Evolutionary conservation across 148 eudicot genomes (phyloP), one percentile per base, ranked within the genome.

Genomic region (Bassia scoparia): DNA sequence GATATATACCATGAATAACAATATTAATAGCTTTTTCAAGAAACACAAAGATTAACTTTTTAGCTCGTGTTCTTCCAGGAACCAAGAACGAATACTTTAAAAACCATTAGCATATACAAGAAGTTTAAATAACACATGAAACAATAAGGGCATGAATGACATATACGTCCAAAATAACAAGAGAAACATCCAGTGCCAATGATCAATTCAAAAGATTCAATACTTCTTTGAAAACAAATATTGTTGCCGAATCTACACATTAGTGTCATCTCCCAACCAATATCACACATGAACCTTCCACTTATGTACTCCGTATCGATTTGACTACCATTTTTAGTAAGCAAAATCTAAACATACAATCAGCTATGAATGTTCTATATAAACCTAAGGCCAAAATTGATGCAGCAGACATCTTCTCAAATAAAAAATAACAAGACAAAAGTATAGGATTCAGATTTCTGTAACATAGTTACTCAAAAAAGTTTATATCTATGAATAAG

Each of bases 221-320:
- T 17, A 29, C 29, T 21, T 43, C 2, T 12, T 29, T 1, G n/a
- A 50, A 17, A 53, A 43, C 18, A 60, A 27, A 17, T 27, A 26
- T 31, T 60, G 55, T 61, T 33, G 30, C 29, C 63, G 69, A 77
- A 43, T 43, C 46, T 26, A 27, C 26, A 54, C 21, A 55, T 38
- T 43, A 77, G 66, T 67, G 73, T 62, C 77, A 59, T 67, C 43
- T 74, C 35, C 77, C 29, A 50, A 74, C 70, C 63, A 75, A 60
- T 20, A 23, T 7, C 24, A 37, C 16, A n/a, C 21, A 8, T 3
- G 67, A 30, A 66, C 24, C 35, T 62, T 71, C 56, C 14, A 37
- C 38, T 31, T 49, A 18, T 44, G 44, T 21, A 41, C 5, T 4
- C 46, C n/a, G 34, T 54, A 23, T 29, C 18, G 16, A 2, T 26